Conservation (phyloP, 1,284 basidiomycete species). For the Cryptococcus sp. region DNA sequence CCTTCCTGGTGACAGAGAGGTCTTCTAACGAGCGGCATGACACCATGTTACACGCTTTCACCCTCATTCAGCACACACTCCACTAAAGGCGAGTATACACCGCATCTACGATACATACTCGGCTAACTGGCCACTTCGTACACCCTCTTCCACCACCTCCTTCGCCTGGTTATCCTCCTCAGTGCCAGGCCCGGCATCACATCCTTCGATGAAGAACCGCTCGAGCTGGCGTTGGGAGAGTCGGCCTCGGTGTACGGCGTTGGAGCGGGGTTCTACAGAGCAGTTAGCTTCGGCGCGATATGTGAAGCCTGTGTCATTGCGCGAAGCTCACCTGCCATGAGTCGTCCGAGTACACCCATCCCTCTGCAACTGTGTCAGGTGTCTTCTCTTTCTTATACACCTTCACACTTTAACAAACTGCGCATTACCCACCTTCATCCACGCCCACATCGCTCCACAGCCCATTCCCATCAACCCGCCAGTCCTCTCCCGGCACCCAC, state of each 20-base stretch:
- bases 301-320: neutral
- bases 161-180: constrained; percentile 29
- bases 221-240: neutral
- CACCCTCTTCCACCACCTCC: constrained; percentile 43
- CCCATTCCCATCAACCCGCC: constrained; percentile 45
- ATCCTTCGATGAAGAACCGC: neutral
- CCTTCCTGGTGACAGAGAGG: neutral
- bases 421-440: constrained; percentile 35
- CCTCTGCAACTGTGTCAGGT: constrained; percentile 24
- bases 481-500: constrained; percentile 47
- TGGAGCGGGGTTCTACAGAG: constrained; percentile 19
- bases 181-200: constrained; percentile 21
- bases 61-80: no score
- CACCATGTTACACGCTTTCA: no score
- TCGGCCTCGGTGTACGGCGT: constrained; percentile 26
- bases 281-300: neutral
- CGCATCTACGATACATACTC: neutral
- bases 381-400: neutral
- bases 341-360: constrained; percentile 49
- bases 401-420: neutral
- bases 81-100: no score
- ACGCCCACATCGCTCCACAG: constrained; percentile 42
- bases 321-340: constrained; percentile 40
- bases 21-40: no score
- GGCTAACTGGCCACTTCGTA: constrained; percentile 17